Evolutionary conservation across 1,139 yeast species (phyloP), one percentile per base, ranked within the genome.

Genomic region (Blastobotrys malaysiensis): DNA sequence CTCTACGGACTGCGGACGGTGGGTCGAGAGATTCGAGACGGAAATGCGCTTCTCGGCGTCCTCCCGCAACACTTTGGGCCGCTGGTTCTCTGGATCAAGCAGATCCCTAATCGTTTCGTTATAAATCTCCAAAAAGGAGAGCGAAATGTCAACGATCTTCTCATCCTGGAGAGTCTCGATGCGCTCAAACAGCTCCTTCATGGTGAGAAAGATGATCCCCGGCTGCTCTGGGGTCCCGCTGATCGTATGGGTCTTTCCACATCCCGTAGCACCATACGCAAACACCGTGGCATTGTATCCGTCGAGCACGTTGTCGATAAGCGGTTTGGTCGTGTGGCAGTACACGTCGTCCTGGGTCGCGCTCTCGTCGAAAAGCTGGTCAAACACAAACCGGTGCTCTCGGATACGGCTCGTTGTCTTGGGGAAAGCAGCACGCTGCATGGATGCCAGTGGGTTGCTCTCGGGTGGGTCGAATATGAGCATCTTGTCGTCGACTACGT

Each of bases 251-350:
- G 98, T 90, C 67, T 91, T 91, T n/a, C 99, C 99, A 69, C 98
- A 93, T 0, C 99, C 99, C 0, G 99, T 90, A 24, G 97, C 97
- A 1, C 99, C 99, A 67, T 93, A 93, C 1, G 99, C 98, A 73
- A 93, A 93, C 0, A 91, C 90, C 0, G 97, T 90, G 5, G 96
- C 86, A 69, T 91, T 89, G 69, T 76, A 88, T 0, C 97, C 97
- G 60, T 87, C 95, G 48, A 91, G 69, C 0, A 89, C 83, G 46
- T 86, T 80, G 58, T 84, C 90, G 7, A 91, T 72, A 48, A 89
- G 72, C 0, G 96, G 93, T 52, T 78, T 74, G 0, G 96, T 82
- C 0, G 96, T 88, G 47, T 72, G 71, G 31, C 74, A 68, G 64
- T 83, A 90, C 0, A 90, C 89, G 7, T 85, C 84, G 18, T 77